These are phyloP conservation scores for Sutorius australiensis DNA, from an alignment of 768 basidiomycete species.

Conservation along the genomic window DNA sequence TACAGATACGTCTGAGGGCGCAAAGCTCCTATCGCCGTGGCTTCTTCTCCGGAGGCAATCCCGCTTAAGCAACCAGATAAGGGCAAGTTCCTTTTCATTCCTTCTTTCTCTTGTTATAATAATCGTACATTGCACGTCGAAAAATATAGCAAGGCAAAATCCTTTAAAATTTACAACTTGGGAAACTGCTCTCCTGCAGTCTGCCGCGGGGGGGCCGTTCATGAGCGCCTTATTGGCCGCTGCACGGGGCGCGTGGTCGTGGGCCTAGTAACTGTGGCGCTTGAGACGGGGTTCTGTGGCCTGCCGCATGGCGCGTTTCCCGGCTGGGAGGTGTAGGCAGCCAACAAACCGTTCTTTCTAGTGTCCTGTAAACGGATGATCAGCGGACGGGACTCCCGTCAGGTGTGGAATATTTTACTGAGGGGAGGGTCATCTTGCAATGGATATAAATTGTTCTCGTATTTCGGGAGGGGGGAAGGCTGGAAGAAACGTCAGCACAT, in stretches of 20 bases:
- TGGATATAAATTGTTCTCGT: not conserved
- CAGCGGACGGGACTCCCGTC: not conserved
- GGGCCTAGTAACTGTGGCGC: conserved; percentile 3
- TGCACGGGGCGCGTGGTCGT: conserved; percentile 1
- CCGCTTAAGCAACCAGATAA: not conserved
- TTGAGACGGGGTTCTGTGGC: not conserved
- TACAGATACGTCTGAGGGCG: not conserved
- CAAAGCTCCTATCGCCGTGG: not conserved
- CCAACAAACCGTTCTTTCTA: not conserved
- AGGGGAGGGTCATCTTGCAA: conserved; percentile 3
- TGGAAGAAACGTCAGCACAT: not conserved
- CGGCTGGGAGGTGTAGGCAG: not conserved
- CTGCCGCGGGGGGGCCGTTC: not conserved
- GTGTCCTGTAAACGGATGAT: conserved; percentile 5
- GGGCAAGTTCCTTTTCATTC: too few relatives aligned
- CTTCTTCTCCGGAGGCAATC: not conserved
- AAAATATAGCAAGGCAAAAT: not conserved
- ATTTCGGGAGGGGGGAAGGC: not conserved
- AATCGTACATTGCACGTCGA: not conserved
- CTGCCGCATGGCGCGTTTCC: conserved; percentile 5
- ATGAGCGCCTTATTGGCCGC: not conserved
- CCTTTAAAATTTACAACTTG: not conserved
- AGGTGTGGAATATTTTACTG: not conserved
- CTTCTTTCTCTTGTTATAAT: not conserved
- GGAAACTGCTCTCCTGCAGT: not conserved